phyloP scores from a whole-genome alignment of 805 yeast species.

The Cyberlindnera subsufficiens region DNA sequence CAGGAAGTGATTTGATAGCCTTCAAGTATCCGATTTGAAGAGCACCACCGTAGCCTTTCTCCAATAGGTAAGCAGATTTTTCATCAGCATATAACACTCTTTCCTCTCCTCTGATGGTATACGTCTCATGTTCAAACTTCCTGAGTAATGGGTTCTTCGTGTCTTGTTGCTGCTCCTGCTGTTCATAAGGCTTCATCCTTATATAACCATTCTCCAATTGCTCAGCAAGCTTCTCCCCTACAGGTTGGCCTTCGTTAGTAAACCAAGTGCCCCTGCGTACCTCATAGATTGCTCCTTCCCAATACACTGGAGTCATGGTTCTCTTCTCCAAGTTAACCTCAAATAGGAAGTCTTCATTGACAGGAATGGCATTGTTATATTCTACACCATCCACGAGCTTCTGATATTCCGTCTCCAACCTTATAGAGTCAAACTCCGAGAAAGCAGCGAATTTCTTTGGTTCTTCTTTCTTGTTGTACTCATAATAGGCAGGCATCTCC shows the following conservation, averaged over 20 bases:
- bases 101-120: conserved; percentile 13
- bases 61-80: conserved; percentile 41
- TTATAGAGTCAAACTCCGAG: conserved; percentile 51
- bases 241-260: conserved; percentile 47
- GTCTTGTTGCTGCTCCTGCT: conserved; percentile 2
- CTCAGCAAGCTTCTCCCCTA: conserved; percentile 41
- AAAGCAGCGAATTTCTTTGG: conserved; percentile 67
- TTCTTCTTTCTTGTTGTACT: conserved; percentile 42
- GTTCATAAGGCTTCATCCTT: conserved; percentile 31
- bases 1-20: conserved; percentile 28
- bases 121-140: conserved; percentile 9
- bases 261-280: conserved; percentile 89
- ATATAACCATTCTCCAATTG: conserved; percentile 55
- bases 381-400: conserved; percentile 3
- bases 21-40: conserved; percentile 30
- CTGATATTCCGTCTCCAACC: conserved; percentile 42
- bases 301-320: conserved; percentile 63
- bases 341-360: conserved; percentile 76
- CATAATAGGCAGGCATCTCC: conserved; percentile 56
- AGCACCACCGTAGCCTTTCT: conserved; percentile 37
- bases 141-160: conserved; percentile 14
- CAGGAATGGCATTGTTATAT: conserved; percentile 36
- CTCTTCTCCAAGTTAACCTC: conserved; percentile 57
- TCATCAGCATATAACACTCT: conserved; percentile 36
- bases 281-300: conserved; percentile 85